Percentiles rank a stretch among this genome's conserved stretches.
These are phyloP conservation scores for Salix dunnii DNA, from an alignment of 345 rosid species.

Conservation along the genomic window DNA sequence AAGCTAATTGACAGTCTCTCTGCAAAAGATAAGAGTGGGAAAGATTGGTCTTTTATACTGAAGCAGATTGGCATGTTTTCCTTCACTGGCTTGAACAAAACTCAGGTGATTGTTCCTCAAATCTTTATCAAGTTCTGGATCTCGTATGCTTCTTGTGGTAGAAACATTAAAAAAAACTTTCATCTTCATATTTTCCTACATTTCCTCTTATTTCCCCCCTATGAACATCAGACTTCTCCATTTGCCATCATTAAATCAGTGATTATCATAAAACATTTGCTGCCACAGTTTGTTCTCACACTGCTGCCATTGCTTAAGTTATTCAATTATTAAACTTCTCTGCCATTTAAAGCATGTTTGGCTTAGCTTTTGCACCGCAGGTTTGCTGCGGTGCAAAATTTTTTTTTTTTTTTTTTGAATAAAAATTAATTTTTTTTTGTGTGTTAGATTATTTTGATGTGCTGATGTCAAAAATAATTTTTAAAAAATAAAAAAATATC, in stretches of 20 bases:
- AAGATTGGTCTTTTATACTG: conserved; percentile 91
- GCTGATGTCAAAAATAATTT: no score
- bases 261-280: no score
- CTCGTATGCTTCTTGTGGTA: background rate
- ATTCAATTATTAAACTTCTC: no score
- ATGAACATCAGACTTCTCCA: background rate
- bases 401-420: no score
- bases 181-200: background rate
- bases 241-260: background rate
- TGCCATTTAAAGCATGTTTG: no score
- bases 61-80: conserved; percentile 99
- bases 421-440: no score
- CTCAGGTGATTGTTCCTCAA: conserved; percentile 53
- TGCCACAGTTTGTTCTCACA: no score
- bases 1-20: conserved; percentile 65
- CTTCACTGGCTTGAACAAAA: conserved; percentile 83
- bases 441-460: no score
- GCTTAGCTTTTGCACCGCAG: no score
- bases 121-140: background rate
- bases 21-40: conserved; percentile 78
- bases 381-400: no score
- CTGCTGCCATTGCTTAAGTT: no score
- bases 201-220: background rate
- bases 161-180: background rate
- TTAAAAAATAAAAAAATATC: no score